Evolutionary conservation across 2,329 filamentous ascomycete species (phyloP), one percentile per base, ranked within the genome.

Genomic region (Phaeosphaeria sp.): DNA sequence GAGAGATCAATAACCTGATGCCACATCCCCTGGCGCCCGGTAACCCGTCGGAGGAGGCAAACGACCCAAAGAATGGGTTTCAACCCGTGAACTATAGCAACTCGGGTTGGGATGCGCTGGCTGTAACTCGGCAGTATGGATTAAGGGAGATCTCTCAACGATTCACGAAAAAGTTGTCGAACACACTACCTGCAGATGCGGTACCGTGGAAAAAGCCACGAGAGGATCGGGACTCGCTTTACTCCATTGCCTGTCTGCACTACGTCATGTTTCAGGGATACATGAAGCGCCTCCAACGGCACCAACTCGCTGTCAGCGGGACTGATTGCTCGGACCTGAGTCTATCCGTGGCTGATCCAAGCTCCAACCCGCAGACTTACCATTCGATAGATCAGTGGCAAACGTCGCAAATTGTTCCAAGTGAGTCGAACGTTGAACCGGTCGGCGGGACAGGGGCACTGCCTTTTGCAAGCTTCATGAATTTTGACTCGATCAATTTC

Each of bases 401-500:
- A n/a, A 6, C 25, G 9, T 25, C 30, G 48, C 25, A 39, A n/a
- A 33, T 24, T 13, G 20, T 15, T 15, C 20, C 5, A 4, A n/a
- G 18, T n/a, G 39, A 33, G 53, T 13, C 21, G 27, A 33, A 25
- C 21, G 18, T 20, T 13, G 27, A 17, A 6, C 21, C 40, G 15
- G 18, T 17, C 15, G 24, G 30, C 13, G 17, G n/a, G 56, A 49
- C 42, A 42, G 24, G 27, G 43, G 7, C 40, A 49, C 47, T 66
- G 3, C 63, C 61, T 2, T 58, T 64, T 9, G 40, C 61, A 7
- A 42, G 51, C 18, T 33, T 49, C 2, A 39, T 65, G 25, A 53
- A 70, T 18, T 64, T 67, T 53, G 57, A 63, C 21, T 55, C 62
- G 13, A 51, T 66, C 27, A 62, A 67, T 20, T 71, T 67, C 39